phyloP scores from a whole-genome alignment of 2,329 filamentous ascomycete genomes.

The Penicillium griseofulvum region DNA sequence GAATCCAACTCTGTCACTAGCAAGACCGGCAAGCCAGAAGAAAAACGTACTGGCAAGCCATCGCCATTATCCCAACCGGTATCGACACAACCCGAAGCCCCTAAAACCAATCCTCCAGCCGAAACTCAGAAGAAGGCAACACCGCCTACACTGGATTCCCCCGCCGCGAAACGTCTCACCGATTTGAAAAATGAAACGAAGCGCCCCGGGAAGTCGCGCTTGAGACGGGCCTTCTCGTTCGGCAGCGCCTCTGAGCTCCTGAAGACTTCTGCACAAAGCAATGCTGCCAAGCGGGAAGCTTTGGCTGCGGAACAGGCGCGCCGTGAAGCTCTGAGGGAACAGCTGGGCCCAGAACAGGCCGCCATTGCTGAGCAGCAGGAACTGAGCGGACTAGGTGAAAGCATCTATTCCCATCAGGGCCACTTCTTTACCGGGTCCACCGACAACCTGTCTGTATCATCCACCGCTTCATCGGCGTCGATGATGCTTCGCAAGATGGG shows the following conservation, averaged over 20 bases:
- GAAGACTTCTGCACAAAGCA: conserved; percentile 67
- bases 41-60: conserved; percentile 64
- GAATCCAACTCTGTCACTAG: conserved; percentile 22
- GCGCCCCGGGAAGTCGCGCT: conserved; percentile 77
- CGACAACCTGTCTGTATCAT: conserved; percentile 69
- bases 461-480: conserved; percentile 49
- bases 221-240: conserved; percentile 93
- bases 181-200: conserved; percentile 79
- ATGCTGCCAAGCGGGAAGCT: conserved; percentile 42
- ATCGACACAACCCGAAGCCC: conserved; percentile 45
- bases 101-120: conserved; percentile 18
- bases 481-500: conserved; percentile 88
- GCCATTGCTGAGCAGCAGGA: conserved; percentile 92
- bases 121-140: conserved; percentile 27
- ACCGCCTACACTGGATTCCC: conserved; percentile 51
- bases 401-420: conserved; percentile 84
- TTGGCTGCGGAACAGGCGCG: conserved; percentile 58
- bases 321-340: conserved; percentile 63
- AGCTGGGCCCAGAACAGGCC: conserved; percentile 82
- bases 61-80: conserved; percentile 72
- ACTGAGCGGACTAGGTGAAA: conserved; percentile 83
- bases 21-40: conserved; percentile 59
- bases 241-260: conserved; percentile 89
- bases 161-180: conserved; percentile 78
- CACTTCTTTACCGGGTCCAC: conserved; percentile 86